A percentile compares a stretch with the other conserved stretches of the same genome.
phyloP scores from a whole-genome alignment of 164 flowering plant genomes.

The Brasenia schreberi region DNA sequence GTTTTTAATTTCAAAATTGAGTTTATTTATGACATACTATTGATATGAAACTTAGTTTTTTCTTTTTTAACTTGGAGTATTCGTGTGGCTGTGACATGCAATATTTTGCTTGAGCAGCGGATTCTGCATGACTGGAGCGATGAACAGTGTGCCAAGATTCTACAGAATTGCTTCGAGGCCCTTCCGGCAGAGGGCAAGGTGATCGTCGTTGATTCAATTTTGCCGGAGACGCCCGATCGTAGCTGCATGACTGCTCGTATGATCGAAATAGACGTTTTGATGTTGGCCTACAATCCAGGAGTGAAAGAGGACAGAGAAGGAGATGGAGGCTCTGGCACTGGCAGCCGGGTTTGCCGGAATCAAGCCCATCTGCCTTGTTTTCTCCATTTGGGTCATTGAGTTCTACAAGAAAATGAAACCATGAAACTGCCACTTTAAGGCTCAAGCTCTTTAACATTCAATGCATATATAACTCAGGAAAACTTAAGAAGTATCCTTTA shows the following conservation, averaged over 20 bases:
- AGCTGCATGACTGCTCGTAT: slow-evolving; percentile 26
- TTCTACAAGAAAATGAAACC: slow-evolving; percentile 25
- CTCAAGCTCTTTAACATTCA: too few species aligned
- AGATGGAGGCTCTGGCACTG: slow-evolving; percentile 54
- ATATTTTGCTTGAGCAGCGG: too few species aligned
- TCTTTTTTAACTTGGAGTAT: too few species aligned
- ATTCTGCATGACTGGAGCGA: too few species aligned
- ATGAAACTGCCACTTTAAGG: too few species aligned
- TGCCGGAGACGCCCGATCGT: slow-evolving; percentile 40
- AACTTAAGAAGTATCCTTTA: too few species aligned
- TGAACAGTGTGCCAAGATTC: too few species aligned
- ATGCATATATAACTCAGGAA: too few species aligned
- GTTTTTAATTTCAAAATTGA: too few species aligned
- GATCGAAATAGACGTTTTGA: slow-evolving; percentile 40
- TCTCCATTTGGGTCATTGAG: slow-evolving; percentile 54
- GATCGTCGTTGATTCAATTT: slow-evolving; percentile 51
- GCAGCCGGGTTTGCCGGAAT: slow-evolving; percentile 53
- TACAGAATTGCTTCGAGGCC: slow-evolving; percentile 49
- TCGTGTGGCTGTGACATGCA: too few species aligned
- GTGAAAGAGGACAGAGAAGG: slow-evolving; percentile 69
- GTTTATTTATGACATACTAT: too few species aligned
- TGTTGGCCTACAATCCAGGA: slow-evolving; percentile 75
- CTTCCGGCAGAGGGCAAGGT: slow-evolving; percentile 62
- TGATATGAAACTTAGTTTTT: too few species aligned
- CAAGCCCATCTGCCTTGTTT: slow-evolving; percentile 32